Evolutionary conservation across 2,329 filamentous ascomycete species (phyloP).

Genomic region (Phoma herbarum): DNA sequence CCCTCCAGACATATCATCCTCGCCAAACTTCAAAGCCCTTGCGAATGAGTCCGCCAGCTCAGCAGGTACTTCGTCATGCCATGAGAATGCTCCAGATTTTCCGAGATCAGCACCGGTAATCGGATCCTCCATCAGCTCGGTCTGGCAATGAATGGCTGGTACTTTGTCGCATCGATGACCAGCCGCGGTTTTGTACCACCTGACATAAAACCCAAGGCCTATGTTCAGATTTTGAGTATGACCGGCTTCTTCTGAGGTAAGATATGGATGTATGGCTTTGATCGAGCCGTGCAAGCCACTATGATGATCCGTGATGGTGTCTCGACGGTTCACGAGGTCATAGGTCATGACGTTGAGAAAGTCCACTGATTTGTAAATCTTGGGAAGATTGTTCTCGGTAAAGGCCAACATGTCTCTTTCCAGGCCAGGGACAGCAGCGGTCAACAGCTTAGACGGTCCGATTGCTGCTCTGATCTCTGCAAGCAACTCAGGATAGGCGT

Average conservation of each 20-base stretch:
- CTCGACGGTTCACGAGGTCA: constrained; percentile 75
- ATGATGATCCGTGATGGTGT: constrained; percentile 71
- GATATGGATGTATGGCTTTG: constrained; percentile 65
- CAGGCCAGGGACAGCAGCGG: constrained; percentile 69
- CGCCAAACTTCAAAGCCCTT: constrained; percentile 62
- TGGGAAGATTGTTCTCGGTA: constrained; percentile 63
- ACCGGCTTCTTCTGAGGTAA: constrained; percentile 61
- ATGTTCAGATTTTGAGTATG: constrained; percentile 64
- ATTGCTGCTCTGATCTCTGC: constrained; percentile 67
- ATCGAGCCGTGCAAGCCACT: constrained; percentile 66
- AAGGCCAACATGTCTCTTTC: constrained; percentile 71
- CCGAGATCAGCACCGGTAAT: constrained; percentile 68
- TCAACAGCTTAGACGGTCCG: constrained; percentile 67
- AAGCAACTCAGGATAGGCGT: constrained; percentile 70
- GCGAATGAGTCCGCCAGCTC: constrained; percentile 67
- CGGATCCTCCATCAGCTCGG: constrained; percentile 66
- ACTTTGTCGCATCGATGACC: constrained; percentile 6
- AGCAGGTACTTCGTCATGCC: constrained; percentile 51
- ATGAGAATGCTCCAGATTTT: constrained; percentile 57
- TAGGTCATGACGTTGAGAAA: constrained; percentile 78
- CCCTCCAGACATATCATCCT: constrained; percentile 63
- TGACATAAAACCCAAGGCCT: constrained; percentile 72
- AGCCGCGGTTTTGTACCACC: constrained; percentile 57
- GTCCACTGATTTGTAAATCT: constrained; percentile 68
- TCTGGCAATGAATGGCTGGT: constrained; percentile 56